phyloP scores from a whole-genome alignment of 2,329 filamentous ascomycete species.

The Bipolaris cookei region DNA sequence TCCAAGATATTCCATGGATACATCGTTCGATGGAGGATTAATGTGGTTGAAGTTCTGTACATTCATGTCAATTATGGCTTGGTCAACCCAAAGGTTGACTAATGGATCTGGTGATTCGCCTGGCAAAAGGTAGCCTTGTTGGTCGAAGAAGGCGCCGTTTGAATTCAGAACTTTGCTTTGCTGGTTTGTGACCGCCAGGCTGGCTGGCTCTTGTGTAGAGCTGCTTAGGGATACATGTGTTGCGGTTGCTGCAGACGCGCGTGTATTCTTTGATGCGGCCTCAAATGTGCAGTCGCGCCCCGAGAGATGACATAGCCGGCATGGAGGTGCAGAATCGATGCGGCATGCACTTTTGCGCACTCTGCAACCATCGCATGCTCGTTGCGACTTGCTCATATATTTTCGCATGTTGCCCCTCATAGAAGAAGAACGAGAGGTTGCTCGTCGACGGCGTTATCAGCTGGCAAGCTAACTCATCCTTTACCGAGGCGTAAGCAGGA shows the following conservation, averaged over 20 bases:
- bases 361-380: constrained; percentile 3
- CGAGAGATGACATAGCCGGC: constrained; percentile 6
- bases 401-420: background rate
- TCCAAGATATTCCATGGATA: background rate
- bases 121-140: background rate
- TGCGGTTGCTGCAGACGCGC: background rate
- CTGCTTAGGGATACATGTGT: background rate
- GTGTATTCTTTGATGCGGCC: background rate
- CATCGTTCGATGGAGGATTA: background rate
- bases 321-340: constrained; percentile 2
- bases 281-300: constrained; percentile 1
- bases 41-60: background rate
- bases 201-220: background rate
- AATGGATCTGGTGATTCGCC: constrained; percentile 1
- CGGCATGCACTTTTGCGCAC: constrained; percentile 2
- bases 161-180: background rate
- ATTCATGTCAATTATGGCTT: constrained; percentile 1
- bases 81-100: constrained; percentile 2
- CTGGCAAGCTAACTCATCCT: background rate
- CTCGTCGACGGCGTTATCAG: background rate
- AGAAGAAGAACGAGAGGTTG: background rate
- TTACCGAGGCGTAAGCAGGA: too few species aligned
- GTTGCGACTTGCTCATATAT: constrained; percentile 5
- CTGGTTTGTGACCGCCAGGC: background rate
- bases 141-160: background rate